Base-by-base conservation (phyloP, 495 filamentous ascomycete species). In the Penicillium angulare region DNA sequence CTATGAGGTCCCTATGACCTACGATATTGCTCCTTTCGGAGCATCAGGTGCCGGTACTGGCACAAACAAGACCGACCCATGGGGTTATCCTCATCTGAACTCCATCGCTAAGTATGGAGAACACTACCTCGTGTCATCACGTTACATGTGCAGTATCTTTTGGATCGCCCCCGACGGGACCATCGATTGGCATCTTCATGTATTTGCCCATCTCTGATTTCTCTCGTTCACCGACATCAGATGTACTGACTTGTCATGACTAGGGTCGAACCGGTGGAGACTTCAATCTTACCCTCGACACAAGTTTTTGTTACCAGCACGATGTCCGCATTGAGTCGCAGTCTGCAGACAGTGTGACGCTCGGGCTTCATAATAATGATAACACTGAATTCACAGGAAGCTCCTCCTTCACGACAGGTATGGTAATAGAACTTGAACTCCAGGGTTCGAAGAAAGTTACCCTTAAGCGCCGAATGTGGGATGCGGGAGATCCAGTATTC, bases 11-110 rank as follows among this genome's bases (percentile, higher is more conserved):
- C 56, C 55, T 5, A 21, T 65, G 6, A 46, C 35, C 15, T 24
- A 57, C 38, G 42, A 27, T 9, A 38, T 38, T n/a, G 46, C 49
- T 10, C 57, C 60, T 1, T 48, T 61, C 13, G 23, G 23, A 3
- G 23, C 27, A n/a, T 32, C 39, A 2, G 60, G 44, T 2, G 27
- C 18, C 26, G 47, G 35, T 7, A 48, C 51, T 7, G 56, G 56
- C 16, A 16, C 20, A 0, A 68, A 47, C 13, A 50, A 53, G 29
- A 54, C 60, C 3, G 29, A 45, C 18, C 69, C 72, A 1, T 75
- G 49, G n/a, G 71, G 72, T 24, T 77, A 56, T 36, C 65, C 67
- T 26, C 71, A 75, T 49, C 52, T 74, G 23, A 74, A 77, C 40
- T 64, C 72, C 8, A 48, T 72, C 12, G 46, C 59, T 16, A 65